phyloP scores from a whole-genome alignment of 2,329 filamentous ascomycete species.

The Canariomyces notabilis region DNA sequence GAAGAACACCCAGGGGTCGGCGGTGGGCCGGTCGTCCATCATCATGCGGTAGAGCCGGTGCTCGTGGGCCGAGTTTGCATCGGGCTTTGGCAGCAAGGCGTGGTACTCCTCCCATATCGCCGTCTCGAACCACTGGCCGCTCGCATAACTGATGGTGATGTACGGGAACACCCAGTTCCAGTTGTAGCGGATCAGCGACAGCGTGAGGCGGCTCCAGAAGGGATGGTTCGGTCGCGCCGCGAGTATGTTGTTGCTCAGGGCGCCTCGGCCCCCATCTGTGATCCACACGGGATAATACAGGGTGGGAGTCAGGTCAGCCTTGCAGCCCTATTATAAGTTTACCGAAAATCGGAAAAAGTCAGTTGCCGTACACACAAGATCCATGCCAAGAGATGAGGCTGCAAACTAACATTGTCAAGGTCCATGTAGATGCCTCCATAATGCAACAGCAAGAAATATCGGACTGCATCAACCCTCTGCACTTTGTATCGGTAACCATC shows the following conservation, averaged over 20 bases:
- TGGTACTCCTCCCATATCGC: constrained; percentile 27
- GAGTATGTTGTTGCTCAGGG: constrained; percentile 28
- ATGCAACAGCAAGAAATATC: constrained; percentile 73
- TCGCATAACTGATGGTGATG: constrained; percentile 24
- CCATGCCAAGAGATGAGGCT: background rate
- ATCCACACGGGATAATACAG: constrained; percentile 24
- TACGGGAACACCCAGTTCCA: constrained; percentile 25
- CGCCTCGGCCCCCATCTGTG: constrained; percentile 24
- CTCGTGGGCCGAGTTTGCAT: constrained; percentile 11
- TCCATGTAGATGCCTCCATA: constrained; percentile 80
- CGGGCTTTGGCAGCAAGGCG: constrained; percentile 14
- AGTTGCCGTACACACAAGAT: too few relatives aligned
- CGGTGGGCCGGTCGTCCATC: constrained; percentile 23
- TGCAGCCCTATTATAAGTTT: constrained; percentile 18
- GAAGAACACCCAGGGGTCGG: constrained; percentile 25
- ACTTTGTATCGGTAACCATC: constrained; percentile 70
- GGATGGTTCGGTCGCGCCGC: constrained; percentile 23
- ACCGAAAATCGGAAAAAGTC: too few relatives aligned
- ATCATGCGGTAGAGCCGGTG: constrained; percentile 24
- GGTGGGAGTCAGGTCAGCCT: constrained; percentile 19
- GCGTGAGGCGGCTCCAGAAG: constrained; percentile 22
- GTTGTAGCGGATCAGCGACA: constrained; percentile 19
- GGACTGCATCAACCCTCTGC: constrained; percentile 71
- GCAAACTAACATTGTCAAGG: constrained; percentile 48
- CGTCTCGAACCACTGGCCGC: constrained; percentile 28